Conservation (phyloP, 1,139 yeast species). For the Nakaseomyces uthaithaninus region DNA sequence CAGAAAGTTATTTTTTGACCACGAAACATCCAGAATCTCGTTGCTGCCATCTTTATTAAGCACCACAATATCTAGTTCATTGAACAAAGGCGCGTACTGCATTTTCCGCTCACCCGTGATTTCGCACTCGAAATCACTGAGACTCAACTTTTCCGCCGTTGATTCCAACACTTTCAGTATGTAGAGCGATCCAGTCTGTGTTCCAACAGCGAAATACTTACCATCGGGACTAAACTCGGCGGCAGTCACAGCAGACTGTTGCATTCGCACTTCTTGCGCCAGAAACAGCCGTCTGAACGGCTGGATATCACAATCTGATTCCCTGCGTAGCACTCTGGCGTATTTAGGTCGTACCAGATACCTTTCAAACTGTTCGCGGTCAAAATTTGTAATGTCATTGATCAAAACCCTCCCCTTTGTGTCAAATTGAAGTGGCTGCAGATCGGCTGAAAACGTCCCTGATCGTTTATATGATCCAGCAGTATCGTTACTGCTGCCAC, state of each 20-base stretch:
- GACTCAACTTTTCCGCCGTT: conserved; percentile 1
- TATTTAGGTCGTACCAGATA: conserved; percentile 46
- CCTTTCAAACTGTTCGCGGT: conserved; percentile 30
- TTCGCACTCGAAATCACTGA: conserved; percentile 6
- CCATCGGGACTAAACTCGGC: conserved; percentile 67
- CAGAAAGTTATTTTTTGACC: conserved; percentile 83
- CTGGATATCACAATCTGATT: not conserved
- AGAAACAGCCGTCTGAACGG: conserved; percentile 50
- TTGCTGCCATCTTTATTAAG: conserved; percentile 56
- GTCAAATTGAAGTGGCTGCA: conserved; percentile 22
- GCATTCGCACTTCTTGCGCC: conserved; percentile 60
- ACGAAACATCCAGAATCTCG: conserved; percentile 65
- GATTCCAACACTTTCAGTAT: not conserved
- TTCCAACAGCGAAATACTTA: conserved; percentile 72
- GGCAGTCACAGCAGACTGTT: conserved; percentile 8
- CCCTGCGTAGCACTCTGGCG: conserved; percentile 38
- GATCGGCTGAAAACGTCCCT: conserved; percentile 20
- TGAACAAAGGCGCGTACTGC: conserved; percentile 68
- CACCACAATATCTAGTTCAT: conserved; percentile 47
- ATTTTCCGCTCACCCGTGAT: conserved; percentile 11
- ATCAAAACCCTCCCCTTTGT: not conserved
- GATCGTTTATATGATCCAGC: conserved; percentile 2
- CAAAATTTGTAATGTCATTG: conserved; percentile 9
- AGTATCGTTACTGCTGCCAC: not conserved
- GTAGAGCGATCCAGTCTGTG: conserved; percentile 44